These are phyloP conservation scores for Neofusicoccum sp. DNA, from an alignment of 2,329 filamentous ascomycete species.

Conservation along the genomic window DNA sequence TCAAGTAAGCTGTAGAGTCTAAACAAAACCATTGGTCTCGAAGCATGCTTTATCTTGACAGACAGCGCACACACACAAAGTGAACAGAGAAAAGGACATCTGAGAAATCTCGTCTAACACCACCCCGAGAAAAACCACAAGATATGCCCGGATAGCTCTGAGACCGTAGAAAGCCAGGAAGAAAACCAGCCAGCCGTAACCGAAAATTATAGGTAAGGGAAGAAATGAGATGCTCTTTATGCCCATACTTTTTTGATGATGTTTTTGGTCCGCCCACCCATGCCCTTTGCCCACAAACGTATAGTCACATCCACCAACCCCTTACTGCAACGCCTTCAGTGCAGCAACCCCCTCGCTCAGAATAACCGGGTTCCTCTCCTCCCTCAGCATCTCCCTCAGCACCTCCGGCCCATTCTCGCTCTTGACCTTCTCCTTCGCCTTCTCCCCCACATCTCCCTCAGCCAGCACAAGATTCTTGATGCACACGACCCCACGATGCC, in stretches of 20 bases:
- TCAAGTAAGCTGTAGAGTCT: too few relatives aligned
- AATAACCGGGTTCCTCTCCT: conserved; percentile 66
- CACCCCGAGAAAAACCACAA: too few relatives aligned
- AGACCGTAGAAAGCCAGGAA: background rate
- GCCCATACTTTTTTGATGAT: background rate
- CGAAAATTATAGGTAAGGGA: background rate
- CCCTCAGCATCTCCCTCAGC: conserved; percentile 68
- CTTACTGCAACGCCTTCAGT: conserved; percentile 64
- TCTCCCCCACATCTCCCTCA: conserved; percentile 62
- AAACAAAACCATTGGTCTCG: too few relatives aligned
- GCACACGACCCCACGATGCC: conserved; percentile 71
- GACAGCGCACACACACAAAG: too few relatives aligned
- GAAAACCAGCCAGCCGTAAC: background rate
- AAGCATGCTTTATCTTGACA: too few relatives aligned
- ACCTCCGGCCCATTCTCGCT: conserved; percentile 63
- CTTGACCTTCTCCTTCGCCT: conserved; percentile 39
- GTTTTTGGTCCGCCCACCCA: background rate
- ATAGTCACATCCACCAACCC: background rate
- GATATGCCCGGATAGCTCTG: too few relatives aligned
- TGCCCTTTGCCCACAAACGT: background rate
- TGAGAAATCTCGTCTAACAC: too few relatives aligned
- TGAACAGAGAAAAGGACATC: too few relatives aligned
- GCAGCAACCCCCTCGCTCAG: conserved; percentile 69
- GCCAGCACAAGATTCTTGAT: conserved; percentile 69
- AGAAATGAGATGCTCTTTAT: background rate